phyloP scores from a whole-genome alignment of 2,329 filamentous ascomycete species.

The Fusarium tanahbumbuense region DNA sequence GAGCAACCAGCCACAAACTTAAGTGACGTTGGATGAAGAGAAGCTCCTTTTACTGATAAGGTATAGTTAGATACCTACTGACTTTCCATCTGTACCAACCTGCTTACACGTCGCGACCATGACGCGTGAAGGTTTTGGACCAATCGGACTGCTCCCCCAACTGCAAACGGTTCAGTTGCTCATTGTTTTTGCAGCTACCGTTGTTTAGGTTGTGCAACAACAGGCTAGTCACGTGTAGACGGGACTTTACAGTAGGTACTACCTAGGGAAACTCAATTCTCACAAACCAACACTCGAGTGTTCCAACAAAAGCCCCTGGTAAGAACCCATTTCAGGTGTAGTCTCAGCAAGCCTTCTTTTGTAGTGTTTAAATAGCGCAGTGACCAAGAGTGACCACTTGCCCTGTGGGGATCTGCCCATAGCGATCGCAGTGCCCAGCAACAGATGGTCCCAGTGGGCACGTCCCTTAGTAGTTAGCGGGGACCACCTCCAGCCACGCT shows the following conservation, averaged over 20 bases:
- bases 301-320: slow-evolving; percentile 4
- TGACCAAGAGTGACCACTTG: slow-evolving; percentile 27
- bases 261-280: neutral
- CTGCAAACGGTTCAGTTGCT: slow-evolving; percentile 30
- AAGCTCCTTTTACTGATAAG: neutral
- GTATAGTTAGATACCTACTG: neutral
- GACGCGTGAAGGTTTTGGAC: slow-evolving; percentile 40
- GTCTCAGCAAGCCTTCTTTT: slow-evolving; percentile 17
- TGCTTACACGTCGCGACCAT: slow-evolving; percentile 41
- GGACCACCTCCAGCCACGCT: slow-evolving; percentile 48
- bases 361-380: slow-evolving; percentile 35
- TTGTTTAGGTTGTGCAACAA: neutral
- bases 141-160: slow-evolving; percentile 38
- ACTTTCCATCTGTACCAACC: neutral
- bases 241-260: neutral
- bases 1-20: slow-evolving; percentile 24
- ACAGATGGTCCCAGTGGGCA: slow-evolving; percentile 30
- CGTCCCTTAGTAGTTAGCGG: slow-evolving; percentile 44
- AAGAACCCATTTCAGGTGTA: slow-evolving; percentile 26
- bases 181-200: slow-evolving; percentile 9
- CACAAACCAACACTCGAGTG: slow-evolving; percentile 17
- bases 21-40: slow-evolving; percentile 8
- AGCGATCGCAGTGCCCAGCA: slow-evolving; percentile 30
- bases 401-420: slow-evolving; percentile 14
- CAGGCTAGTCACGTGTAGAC: slow-evolving; percentile 36